phyloP scores from a whole-genome alignment of 176 grass and related monocot genomes.

The Carex myosuroides region DNA sequence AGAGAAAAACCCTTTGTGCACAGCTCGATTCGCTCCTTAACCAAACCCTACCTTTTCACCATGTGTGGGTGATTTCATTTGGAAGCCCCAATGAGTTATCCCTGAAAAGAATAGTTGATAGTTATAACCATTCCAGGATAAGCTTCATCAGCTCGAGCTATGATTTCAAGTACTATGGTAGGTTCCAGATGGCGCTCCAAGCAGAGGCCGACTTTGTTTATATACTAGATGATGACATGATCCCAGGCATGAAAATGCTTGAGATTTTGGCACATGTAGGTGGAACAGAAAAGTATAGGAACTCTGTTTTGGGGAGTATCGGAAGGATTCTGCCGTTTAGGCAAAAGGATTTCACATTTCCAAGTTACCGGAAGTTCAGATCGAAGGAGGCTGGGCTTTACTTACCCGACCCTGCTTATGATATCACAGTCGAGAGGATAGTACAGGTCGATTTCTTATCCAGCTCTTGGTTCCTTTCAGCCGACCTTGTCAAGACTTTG shows the following conservation, averaged over 20 bases:
- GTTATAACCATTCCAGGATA: slow-evolving; percentile 79
- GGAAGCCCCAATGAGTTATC: slow-evolving; percentile 68
- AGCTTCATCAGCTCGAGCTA: slow-evolving; percentile 85
- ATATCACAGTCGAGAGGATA: slow-evolving; percentile 66
- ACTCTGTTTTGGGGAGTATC: slow-evolving; percentile 79
- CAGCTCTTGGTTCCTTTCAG: slow-evolving; percentile 87
- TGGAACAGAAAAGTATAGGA: slow-evolving; percentile 86
- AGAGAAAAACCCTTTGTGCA: slow-evolving; percentile 83
- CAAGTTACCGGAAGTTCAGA: slow-evolving; percentile 87
- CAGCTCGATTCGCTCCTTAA: slow-evolving; percentile 61
- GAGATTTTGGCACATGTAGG: slow-evolving; percentile 85
- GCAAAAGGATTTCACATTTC: slow-evolving; percentile 85
- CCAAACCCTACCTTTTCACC: slow-evolving; percentile 92
- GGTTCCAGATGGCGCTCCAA: slow-evolving; percentile 95
- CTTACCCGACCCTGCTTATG: slow-evolving; percentile 88
- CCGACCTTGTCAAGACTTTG: slow-evolving; percentile 71
- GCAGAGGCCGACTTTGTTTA: slow-evolving; percentile 85
- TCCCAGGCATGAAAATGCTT: slow-evolving; percentile 61
- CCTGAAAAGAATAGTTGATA: slow-evolving; percentile 52
- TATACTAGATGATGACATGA: slow-evolving; percentile 97
- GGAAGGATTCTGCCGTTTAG: slow-evolving; percentile 82
- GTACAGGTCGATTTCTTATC: slow-evolving; percentile 95
- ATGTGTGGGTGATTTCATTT: slow-evolving; percentile 83
- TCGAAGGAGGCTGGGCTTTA: slow-evolving; percentile 83
- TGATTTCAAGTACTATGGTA: slow-evolving; percentile 99